Percentiles rank a stretch among this genome's conserved stretches.
Evolutionary conservation across 768 basidiomycete genomes (phyloP).

Genomic region (Plicaturopsis crispa): DNA sequence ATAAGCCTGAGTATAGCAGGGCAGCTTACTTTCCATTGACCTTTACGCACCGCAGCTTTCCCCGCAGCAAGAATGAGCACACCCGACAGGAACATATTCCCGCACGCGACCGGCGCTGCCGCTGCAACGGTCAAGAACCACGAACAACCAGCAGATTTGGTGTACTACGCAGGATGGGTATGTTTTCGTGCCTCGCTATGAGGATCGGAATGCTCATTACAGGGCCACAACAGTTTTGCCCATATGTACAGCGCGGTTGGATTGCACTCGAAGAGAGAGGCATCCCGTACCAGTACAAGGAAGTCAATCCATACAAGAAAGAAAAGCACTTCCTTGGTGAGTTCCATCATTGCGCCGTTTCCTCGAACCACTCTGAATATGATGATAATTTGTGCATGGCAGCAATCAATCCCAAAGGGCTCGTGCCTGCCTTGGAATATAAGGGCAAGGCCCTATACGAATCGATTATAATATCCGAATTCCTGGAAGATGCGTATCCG

Average conservation of each 20-base stretch:
- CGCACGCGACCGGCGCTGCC: constrained; percentile 51
- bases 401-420: constrained; percentile 61
- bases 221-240: constrained; percentile 49
- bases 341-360: too few species aligned
- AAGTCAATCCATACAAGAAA: constrained; percentile 68
- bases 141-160: constrained; percentile 41
- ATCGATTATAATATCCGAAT: constrained; percentile 55
- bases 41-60: too few species aligned
- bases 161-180: constrained; percentile 59
- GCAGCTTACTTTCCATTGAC: too few species aligned
- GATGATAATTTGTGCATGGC: constrained; percentile 11
- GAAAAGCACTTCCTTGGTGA: constrained; percentile 46
- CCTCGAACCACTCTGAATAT: neutral
- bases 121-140: constrained; percentile 44
- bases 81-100: constrained; percentile 48
- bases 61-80: too few species aligned
- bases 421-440: constrained; percentile 45
- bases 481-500: constrained; percentile 53
- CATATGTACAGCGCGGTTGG: constrained; percentile 57
- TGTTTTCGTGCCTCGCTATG: constrained; percentile 9
- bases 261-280: constrained; percentile 59
- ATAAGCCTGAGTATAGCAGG: too few species aligned
- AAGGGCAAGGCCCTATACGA: constrained; percentile 51
- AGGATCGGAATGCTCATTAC: neutral
- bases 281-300: constrained; percentile 61